A percentile compares a stretch with the other conserved stretches of the same genome.
phyloP scores from a whole-genome alignment of 495 filamentous ascomycete species.

The Lophiotrema nucula region DNA sequence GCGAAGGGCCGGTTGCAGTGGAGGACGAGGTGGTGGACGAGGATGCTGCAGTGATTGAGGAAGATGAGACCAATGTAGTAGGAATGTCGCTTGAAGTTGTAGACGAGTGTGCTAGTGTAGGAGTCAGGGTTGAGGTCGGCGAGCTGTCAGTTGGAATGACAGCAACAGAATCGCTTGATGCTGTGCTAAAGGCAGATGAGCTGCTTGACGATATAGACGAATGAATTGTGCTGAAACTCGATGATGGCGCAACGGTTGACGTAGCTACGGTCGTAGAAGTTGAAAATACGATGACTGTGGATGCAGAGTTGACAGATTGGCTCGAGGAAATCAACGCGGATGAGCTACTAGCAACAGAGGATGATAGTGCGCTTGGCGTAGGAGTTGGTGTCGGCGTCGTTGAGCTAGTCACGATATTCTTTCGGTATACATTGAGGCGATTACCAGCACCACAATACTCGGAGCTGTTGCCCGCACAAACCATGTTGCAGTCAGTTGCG shows the following conservation, averaged over 20 bases:
- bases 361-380: neutral
- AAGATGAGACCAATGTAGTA: neutral
- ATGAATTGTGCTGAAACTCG: too few relatives aligned
- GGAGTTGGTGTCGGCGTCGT: neutral
- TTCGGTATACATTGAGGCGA: constrained; percentile 30
- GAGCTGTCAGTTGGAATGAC: neutral
- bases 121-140: neutral
- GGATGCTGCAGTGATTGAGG: neutral
- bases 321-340: constrained; percentile 1
- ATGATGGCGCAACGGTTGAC: neutral
- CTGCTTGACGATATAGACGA: neutral
- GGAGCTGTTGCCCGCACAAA: constrained; percentile 33
- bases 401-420: neutral
- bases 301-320: neutral
- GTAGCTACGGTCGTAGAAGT: neutral
- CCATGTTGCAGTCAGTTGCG: constrained; percentile 25
- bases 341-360: neutral
- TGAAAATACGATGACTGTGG: neutral
- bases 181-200: neutral
- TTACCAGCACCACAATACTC: constrained; percentile 36
- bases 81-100: neutral
- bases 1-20: constrained; percentile 3
- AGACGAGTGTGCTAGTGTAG: neutral
- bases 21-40: constrained; percentile 1
- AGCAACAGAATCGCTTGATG: neutral